These are phyloP conservation scores for Gossypium arboreum DNA, from an alignment of 345 rosid species.

Conservation along the genomic window DNA sequence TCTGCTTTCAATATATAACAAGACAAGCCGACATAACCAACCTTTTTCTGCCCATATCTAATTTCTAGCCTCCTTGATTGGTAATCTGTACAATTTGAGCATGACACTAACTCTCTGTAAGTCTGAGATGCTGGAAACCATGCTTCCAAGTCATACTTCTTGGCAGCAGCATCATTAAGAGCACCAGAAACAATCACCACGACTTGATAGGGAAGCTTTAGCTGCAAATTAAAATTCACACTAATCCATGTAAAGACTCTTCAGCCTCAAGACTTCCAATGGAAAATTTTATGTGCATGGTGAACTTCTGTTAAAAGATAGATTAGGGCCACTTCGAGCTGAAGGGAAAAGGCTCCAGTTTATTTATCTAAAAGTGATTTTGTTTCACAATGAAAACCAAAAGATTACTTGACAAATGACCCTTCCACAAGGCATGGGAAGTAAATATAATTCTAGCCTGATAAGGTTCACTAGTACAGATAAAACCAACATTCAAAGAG, in stretches of 20 bases:
- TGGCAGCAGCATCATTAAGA: slow-evolving; percentile 58
- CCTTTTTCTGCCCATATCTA: slow-evolving; percentile 94
- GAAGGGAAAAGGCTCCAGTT: not conserved
- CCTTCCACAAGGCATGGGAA: not conserved
- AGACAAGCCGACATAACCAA: slow-evolving; percentile 17
- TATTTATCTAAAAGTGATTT: not conserved
- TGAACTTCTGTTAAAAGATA: not conserved
- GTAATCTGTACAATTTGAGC: slow-evolving; percentile 15
- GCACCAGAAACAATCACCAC: slow-evolving; percentile 76
- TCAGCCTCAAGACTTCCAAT: not conserved
- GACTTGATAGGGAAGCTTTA: slow-evolving; percentile 68
- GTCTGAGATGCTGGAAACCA: slow-evolving; percentile 94
- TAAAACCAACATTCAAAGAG: not conserved
- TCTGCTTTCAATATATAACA: not conserved
- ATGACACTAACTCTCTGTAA: slow-evolving; percentile 23
- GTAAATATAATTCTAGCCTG: not conserved
- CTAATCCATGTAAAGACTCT: not conserved
- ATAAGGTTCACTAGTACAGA: not conserved
- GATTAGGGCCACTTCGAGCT: not conserved
- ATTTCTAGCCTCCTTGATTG: slow-evolving; percentile 65
- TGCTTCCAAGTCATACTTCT: slow-evolving; percentile 90
- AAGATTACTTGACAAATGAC: not conserved
- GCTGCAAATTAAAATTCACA: slow-evolving; percentile 42
- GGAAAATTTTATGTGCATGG: not conserved
- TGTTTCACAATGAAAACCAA: not conserved